Conservation (phyloP, 352 stramenopile genomes). For the Phytophthora kernoviae region DNA sequence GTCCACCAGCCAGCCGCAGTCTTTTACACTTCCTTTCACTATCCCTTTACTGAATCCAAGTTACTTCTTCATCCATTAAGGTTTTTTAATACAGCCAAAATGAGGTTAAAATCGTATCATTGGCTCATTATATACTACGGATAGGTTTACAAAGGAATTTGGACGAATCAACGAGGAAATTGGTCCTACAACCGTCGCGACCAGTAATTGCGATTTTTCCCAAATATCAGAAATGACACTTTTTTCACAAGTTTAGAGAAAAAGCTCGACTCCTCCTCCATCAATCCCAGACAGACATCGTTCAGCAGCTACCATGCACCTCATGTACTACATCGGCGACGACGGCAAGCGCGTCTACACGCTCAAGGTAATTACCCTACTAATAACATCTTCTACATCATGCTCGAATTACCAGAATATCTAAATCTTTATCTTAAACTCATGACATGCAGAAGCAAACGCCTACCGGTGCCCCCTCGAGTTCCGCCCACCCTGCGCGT, state of each 20-base stretch:
- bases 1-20: slow-evolving; percentile 44
- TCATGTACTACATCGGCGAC: slow-evolving; percentile 98
- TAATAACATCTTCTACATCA: background rate
- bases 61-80: slow-evolving; percentile 16
- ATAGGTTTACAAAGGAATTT: too few species aligned
- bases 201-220: slow-evolving; percentile 39
- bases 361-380: slow-evolving; percentile 90
- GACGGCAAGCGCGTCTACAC: slow-evolving; percentile 99
- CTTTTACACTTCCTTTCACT: background rate
- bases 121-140: slow-evolving; percentile 17
- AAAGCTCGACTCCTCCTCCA: background rate
- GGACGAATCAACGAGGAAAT: too few species aligned
- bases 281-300: slow-evolving; percentile 15
- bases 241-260: slow-evolving; percentile 3
- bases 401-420: background rate
- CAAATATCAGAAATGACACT: slow-evolving; percentile 26
- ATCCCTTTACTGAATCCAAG: slow-evolving; percentile 37
- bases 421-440: slow-evolving; percentile 2
- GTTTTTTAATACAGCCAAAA: slow-evolving; percentile 31
- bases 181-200: background rate
- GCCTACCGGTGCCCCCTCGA: slow-evolving; percentile 92
- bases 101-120: slow-evolving; percentile 6
- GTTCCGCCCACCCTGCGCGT: slow-evolving; percentile 96
- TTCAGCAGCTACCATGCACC: slow-evolving; percentile 90
- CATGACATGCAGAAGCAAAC: slow-evolving; percentile 96